Percentiles rank a stretch among this genome's conserved stretches.
Evolutionary conservation across 371 early-diverging fungal species (phyloP).

Genomic region (Apophysomyces variabilis): DNA sequence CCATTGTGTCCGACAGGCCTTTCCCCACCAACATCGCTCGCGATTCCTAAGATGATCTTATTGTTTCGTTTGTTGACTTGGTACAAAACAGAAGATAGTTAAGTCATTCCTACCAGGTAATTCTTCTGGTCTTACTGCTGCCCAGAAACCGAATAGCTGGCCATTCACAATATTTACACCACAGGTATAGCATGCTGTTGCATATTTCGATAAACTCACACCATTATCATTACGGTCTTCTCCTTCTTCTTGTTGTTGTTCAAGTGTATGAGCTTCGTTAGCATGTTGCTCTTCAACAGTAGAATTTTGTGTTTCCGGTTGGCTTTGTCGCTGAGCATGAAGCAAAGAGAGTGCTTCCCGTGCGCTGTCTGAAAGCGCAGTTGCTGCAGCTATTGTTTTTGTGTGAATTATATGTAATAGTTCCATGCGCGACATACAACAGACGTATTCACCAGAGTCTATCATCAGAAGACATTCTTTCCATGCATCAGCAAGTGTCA

Average conservation of each 20-base stretch:
- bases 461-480: constrained; percentile 18
- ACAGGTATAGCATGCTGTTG: constrained; percentile 34
- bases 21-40: constrained; percentile 24
- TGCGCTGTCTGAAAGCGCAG: background rate
- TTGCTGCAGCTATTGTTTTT: background rate
- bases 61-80: no score
- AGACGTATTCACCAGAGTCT: constrained; percentile 19
- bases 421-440: constrained; percentile 16
- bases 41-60: constrained; percentile 9
- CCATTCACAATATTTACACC: constrained; percentile 33
- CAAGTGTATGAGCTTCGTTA: no score
- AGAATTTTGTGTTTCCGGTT: background rate
- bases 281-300: background rate
- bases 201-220: constrained; percentile 11
- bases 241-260: no score
- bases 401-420: background rate
- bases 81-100: no score
- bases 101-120: background rate
- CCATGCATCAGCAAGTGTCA: constrained; percentile 27
- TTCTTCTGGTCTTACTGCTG: constrained; percentile 4
- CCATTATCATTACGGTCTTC: no score
- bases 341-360: background rate
- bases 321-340: background rate
- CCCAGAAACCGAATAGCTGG: constrained; percentile 31
- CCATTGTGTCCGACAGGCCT: constrained; percentile 27